phyloP scores from a whole-genome alignment of 164 flowering plant genomes.

The Taxillus chinensis region DNA sequence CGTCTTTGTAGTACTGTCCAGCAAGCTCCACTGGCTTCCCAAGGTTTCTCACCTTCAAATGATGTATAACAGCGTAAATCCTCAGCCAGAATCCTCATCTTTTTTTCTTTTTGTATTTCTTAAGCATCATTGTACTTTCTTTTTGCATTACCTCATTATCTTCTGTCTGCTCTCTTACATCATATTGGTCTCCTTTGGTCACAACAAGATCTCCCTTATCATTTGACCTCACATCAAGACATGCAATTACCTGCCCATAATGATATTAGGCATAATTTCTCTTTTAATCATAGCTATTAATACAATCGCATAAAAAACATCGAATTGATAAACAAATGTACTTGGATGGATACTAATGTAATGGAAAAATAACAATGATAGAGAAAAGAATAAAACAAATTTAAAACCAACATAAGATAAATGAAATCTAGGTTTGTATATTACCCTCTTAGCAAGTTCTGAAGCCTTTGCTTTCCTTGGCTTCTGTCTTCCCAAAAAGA shows the following conservation, averaged over 20 bases:
- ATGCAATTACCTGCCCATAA: constrained; percentile 72
- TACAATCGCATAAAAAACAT: too few species aligned
- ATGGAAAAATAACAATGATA: neutral
- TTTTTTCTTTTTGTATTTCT: too few species aligned
- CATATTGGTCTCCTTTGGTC: constrained; percentile 96
- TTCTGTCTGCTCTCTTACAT: constrained; percentile 84
- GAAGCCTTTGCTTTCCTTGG: constrained; percentile 54
- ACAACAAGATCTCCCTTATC: constrained; percentile 96
- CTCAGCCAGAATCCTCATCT: neutral
- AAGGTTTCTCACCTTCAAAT: constrained; percentile 78
- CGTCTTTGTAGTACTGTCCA: constrained; percentile 81
- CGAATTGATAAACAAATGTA: too few species aligned
- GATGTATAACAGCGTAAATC: constrained; percentile 4
- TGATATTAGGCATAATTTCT: neutral
- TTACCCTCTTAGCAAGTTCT: constrained; percentile 89
- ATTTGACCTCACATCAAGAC: constrained; percentile 96
- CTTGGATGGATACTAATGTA: too few species aligned
- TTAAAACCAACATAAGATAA: neutral
- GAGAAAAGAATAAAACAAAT: neutral
- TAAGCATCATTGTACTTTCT: too few species aligned
- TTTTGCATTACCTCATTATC: constrained; percentile 74
- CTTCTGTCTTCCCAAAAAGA: constrained; percentile 54
- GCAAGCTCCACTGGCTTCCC: constrained; percentile 99
- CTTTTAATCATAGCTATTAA: too few species aligned
- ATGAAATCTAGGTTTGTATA: neutral